phyloP scores from a whole-genome alignment of 2,329 filamentous ascomycete genomes.

The Xylaria arbuscula region DNA sequence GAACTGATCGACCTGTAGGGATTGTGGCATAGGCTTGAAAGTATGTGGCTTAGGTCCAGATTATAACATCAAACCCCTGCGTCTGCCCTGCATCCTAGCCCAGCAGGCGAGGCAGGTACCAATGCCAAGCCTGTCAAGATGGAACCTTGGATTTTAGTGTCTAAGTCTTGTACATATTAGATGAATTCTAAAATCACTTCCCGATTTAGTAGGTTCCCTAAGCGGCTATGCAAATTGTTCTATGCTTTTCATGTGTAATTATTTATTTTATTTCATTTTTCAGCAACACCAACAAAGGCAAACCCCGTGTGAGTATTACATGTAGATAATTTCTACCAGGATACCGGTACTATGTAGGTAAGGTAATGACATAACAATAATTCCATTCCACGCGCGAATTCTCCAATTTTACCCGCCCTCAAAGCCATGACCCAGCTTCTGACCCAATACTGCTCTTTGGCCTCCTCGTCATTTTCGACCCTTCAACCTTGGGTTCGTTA shows the following conservation, averaged over 20 bases:
- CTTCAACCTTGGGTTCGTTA: not conserved
- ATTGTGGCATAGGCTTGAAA: constrained; percentile 20
- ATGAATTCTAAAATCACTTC: no score
- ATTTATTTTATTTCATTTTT: no score
- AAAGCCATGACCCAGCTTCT: not conserved
- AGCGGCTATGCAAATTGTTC: no score
- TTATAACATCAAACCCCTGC: not conserved
- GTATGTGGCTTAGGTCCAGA: constrained; percentile 20
- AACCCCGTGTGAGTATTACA: no score
- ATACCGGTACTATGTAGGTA: not conserved
- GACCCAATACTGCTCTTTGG: not conserved
- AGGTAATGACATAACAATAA: not conserved
- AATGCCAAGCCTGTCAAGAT: not conserved
- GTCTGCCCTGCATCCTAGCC: not conserved
- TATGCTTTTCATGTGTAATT: no score
- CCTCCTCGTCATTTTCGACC: not conserved
- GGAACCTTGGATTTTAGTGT: no score
- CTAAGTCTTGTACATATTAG: no score
- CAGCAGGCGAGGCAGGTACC: not conserved
- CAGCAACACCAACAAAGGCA: no score
- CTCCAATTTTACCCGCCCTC: constrained; percentile 16
- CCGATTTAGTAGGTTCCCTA: no score
- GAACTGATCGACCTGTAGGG: not conserved
- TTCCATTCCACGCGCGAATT: not conserved
- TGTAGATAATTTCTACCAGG: not conserved